phyloP scores from a whole-genome alignment of 169 alveolate species.

The Babesia sp. region DNA sequence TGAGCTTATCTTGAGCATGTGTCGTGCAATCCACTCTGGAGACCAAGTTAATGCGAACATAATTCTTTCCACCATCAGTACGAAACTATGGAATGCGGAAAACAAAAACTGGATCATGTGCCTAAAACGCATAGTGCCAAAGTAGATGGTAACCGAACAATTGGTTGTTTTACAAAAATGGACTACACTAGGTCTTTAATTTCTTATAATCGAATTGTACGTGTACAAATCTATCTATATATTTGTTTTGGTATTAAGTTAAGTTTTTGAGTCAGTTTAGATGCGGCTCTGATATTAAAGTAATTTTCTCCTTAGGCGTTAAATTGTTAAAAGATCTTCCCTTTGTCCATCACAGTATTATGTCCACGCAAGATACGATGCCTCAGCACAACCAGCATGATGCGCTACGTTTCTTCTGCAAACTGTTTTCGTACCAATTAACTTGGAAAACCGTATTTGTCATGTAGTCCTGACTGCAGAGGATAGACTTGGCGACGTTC shows the following conservation, averaged over 20 bases:
- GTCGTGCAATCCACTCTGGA: slow-evolving; percentile 73
- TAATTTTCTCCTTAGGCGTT: background rate
- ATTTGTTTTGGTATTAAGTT: no score
- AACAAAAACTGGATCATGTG: slow-evolving; percentile 84
- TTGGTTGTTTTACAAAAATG: background rate
- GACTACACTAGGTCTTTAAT: background rate
- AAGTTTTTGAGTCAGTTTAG: no score
- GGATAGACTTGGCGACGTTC: slow-evolving; percentile 44
- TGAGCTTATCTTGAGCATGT: slow-evolving; percentile 66
- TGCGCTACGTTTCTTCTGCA: slow-evolving; percentile 5
- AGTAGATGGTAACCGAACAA: slow-evolving; percentile 1
- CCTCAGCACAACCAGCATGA: background rate
- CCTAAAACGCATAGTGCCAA: slow-evolving; percentile 78
- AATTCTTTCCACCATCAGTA: slow-evolving; percentile 73
- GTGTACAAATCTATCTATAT: no score
- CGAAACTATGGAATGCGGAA: slow-evolving; percentile 79
- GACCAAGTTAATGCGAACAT: slow-evolving; percentile 78
- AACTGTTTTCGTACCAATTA: slow-evolving; percentile 40
- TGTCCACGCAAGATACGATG: background rate
- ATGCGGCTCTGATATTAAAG: no score
- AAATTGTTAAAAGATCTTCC: no score
- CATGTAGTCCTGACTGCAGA: slow-evolving; percentile 35
- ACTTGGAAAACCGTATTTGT: slow-evolving; percentile 49
- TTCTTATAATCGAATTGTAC: background rate
- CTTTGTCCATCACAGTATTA: no score